These are phyloP conservation scores for Podosphaera aphanis DNA, from an alignment of 2,329 filamentous ascomycete genomes.

Conservation along the genomic window DNA sequence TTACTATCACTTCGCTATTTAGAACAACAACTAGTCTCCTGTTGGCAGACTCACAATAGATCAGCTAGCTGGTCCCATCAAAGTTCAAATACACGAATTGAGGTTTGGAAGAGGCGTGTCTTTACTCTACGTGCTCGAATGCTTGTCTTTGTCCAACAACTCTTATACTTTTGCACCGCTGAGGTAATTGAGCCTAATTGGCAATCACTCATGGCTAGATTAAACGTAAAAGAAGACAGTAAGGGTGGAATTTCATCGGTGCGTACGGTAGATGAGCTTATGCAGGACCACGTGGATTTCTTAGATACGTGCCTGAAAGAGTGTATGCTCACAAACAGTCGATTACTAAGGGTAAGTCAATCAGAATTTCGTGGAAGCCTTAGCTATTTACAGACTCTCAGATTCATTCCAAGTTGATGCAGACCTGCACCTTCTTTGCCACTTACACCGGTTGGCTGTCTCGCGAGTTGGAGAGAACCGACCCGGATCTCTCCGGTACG, in stretches of 20 bases:
- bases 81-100: conserved; percentile 47
- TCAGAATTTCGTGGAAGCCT: conserved; percentile 1
- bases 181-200: conserved; percentile 98
- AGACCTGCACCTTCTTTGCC: conserved; percentile 84
- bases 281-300: conserved; percentile 98
- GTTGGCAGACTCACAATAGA: conserved; percentile 78
- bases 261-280: conserved; percentile 82
- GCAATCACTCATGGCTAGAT: conserved; percentile 73
- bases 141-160: conserved; percentile 90
- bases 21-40: conserved; percentile 63
- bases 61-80: conserved; percentile 62
- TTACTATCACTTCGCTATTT: conserved; percentile 73
- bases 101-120: conserved; percentile 78
- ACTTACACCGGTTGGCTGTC: conserved; percentile 72
- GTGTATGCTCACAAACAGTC: conserved; percentile 95
- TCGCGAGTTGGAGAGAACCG: conserved; percentile 60
- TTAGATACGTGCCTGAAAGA: conserved; percentile 94
- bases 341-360: conserved; percentile 52
- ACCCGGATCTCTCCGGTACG: conserved; percentile 46
- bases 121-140: conserved; percentile 85
- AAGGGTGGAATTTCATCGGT: conserved; percentile 19
- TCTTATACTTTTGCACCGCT: conserved; percentile 87
- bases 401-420: conserved; percentile 95
- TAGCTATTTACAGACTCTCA: conserved; percentile 17
- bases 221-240: conserved; percentile 36